A percentile compares a stretch with the other conserved stretches of the same genome.
Evolutionary conservation across 441 rosid genomes (phyloP).

Genomic region (Jatropha podagrica): DNA sequence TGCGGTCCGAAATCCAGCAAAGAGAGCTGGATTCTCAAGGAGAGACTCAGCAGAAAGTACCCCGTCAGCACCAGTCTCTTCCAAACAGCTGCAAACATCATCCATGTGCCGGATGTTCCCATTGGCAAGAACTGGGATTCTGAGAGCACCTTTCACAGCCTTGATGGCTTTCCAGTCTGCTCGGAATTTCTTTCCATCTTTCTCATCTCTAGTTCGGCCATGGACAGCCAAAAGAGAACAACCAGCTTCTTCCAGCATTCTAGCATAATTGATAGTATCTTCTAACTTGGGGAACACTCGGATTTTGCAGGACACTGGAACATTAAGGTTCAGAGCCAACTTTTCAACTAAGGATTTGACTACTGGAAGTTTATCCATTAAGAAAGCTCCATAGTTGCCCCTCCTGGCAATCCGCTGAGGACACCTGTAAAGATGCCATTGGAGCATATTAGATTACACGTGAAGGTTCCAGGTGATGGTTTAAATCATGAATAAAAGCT

Average conservation of each 20-base stretch:
- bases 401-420: slow-evolving; percentile 88
- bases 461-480: background rate
- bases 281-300: slow-evolving; percentile 68
- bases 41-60: slow-evolving; percentile 95
- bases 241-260: slow-evolving; percentile 92
- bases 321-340: slow-evolving; percentile 55
- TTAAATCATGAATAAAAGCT: background rate
- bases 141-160: slow-evolving; percentile 63
- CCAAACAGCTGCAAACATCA: slow-evolving; percentile 61
- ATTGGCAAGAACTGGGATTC: slow-evolving; percentile 85
- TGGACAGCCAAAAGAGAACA: slow-evolving; percentile 90
- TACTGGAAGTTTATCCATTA: slow-evolving; percentile 91
- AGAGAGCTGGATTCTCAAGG: slow-evolving; percentile 89
- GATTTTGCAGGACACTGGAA: slow-evolving; percentile 89
- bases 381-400: slow-evolving; percentile 85
- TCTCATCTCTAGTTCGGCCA: slow-evolving; percentile 82
- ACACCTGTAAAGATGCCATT: slow-evolving; percentile 49
- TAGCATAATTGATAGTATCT: slow-evolving; percentile 76
- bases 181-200: slow-evolving; percentile 72
- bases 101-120: slow-evolving; percentile 84
- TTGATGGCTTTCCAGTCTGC: slow-evolving; percentile 76
- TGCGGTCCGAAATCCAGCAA: slow-evolving; percentile 71
- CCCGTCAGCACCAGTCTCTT: slow-evolving; percentile 78
- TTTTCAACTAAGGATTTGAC: slow-evolving; percentile 79
- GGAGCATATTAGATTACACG: background rate